phyloP scores from a whole-genome alignment of 2,329 filamentous ascomycete genomes.

The Pseudocercospora crystallina region DNA sequence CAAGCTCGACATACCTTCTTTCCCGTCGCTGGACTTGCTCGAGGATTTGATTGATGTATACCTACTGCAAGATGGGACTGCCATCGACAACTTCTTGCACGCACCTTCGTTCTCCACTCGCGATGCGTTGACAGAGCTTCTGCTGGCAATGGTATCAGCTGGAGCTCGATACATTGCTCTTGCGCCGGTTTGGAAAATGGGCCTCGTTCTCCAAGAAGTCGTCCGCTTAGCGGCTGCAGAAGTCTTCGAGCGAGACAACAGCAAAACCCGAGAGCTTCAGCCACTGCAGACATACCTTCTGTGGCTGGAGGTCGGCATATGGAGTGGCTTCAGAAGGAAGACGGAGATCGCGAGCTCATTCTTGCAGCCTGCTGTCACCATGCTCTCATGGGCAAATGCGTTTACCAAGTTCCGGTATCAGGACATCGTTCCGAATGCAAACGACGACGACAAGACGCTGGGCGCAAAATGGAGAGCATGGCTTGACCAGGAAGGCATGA shows the following conservation, averaged over 20 bases:
- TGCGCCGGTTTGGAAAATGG: constrained; percentile 59
- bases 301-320: constrained; percentile 53
- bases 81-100: constrained; percentile 59
- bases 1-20: constrained; percentile 52
- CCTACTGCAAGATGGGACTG: constrained; percentile 53
- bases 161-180: constrained; percentile 59
- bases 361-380: constrained; percentile 52
- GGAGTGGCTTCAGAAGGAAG: constrained; percentile 57
- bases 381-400: constrained; percentile 38
- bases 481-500: constrained; percentile 64
- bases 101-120: constrained; percentile 58
- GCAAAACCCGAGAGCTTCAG: constrained; percentile 49
- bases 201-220: constrained; percentile 50
- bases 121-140: constrained; percentile 55
- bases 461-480: constrained; percentile 65
- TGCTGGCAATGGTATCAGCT: constrained; percentile 56
- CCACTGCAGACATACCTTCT: constrained; percentile 50
- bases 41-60: constrained; percentile 62
- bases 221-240: constrained; percentile 38
- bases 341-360: constrained; percentile 60
- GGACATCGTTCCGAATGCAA: constrained; percentile 46
- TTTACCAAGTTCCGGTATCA: constrained; percentile 25
- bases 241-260: constrained; percentile 50
- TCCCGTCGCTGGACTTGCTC: constrained; percentile 59
- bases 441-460: constrained; percentile 57